These are phyloP conservation scores for Silene latifolia DNA, from an alignment of 148 eudicot genomes.

Conservation along the genomic window DNA sequence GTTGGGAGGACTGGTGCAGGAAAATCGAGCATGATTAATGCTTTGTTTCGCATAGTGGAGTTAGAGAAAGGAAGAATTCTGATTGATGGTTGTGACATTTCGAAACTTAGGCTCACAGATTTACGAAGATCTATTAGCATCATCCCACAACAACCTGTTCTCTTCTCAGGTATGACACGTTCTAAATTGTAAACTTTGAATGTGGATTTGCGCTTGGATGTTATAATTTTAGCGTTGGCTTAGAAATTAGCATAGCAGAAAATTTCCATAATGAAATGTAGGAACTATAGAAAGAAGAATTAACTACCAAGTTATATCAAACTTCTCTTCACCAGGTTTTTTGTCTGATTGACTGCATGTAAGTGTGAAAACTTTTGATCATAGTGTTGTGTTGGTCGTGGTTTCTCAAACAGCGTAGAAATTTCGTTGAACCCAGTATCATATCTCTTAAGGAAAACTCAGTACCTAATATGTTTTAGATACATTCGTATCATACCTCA, in stretches of 20 bases:
- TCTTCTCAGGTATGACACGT: slow-evolving; percentile 65
- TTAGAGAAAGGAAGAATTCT: slow-evolving; percentile 65
- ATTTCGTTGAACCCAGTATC: no score
- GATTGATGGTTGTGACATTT: slow-evolving; percentile 59
- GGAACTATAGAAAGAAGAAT: background rate
- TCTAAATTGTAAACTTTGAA: background rate
- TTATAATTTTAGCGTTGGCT: background rate
- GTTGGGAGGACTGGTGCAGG: slow-evolving; percentile 89
- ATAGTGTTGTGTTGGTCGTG: no score
- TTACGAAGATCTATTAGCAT: slow-evolving; percentile 76
- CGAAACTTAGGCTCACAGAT: slow-evolving; percentile 64
- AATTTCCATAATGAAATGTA: background rate
- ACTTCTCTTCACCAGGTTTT: background rate
- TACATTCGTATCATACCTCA: no score
- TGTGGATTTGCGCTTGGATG: background rate
- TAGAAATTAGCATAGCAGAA: background rate
- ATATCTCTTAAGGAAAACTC: no score
- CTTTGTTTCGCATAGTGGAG: slow-evolving; percentile 74
- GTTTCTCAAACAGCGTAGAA: no score
- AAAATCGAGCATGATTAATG: slow-evolving; percentile 82
- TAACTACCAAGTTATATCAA: background rate
- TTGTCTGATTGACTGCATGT: background rate
- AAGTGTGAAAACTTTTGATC: no score
- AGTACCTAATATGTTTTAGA: no score
- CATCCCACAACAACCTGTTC: slow-evolving; percentile 78